Base-by-base conservation (phyloP, 495 filamentous ascomycete species). In the Neurospora sp. region DNA sequence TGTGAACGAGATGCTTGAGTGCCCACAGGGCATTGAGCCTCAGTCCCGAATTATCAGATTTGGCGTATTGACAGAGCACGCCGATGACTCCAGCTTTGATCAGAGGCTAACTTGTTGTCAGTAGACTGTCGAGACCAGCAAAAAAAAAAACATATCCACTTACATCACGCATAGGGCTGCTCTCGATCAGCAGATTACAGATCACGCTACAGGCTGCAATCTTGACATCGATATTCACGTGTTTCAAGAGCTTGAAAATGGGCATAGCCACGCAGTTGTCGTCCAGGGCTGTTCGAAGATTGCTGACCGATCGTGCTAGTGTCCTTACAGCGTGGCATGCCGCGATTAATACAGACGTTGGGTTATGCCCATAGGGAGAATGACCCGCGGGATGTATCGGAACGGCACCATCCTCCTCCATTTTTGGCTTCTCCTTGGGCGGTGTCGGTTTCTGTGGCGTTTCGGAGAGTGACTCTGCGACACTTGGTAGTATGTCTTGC, bases 111-210 rank as follows among this genome's bases (percentile, higher is more conserved):
- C 3, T 20, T 48, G 72, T 69, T 27, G 73, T 81, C 71, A 78
- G 76, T 82, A 78, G 78, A 76, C 48, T 42, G 48, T 74, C 37
- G 4, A 9, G 16, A 27, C 5, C 4, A n/a, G 31, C 9, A n/a
- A 68, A 37, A 39, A 37, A 39, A 40, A 35, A 35, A 22, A 2
- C 27, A 71, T 41, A 10, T 53, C 27, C 61, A 85, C 89, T 83
- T 76, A 94, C 93, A 79, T 91, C 87, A 82, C 91, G 89, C 93
- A 98, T 93, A 12, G 96, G 94, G 75, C 93, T 97, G 77, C 93
- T 92, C 59, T 96, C 92, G 31, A 92, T 82, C 3, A 96, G 86
- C 41, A 98, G 81, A 79, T 99, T 99, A 76, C 91, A 93, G 41
- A 96, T 85, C 0, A 90, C 90, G 20, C 90, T 89, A 0, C 92